phyloP scores from a whole-genome alignment of 441 rosid genomes.

The Arabidopsis hybrid region DNA sequence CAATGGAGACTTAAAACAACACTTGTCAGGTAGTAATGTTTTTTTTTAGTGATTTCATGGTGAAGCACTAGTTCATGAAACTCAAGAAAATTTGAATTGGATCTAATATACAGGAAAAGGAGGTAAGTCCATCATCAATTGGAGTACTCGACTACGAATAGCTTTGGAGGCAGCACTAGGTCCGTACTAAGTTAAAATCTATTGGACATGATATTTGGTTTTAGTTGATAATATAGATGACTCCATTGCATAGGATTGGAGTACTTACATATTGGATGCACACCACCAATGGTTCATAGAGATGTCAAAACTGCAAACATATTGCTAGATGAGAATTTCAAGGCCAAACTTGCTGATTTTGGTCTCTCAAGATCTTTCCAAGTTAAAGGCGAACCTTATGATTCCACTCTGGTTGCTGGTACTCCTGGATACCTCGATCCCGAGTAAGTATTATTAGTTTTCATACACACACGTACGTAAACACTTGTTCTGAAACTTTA shows the following conservation, averaged over 20 bases:
- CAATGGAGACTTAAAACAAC: constrained; percentile 30
- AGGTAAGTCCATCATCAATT: background rate
- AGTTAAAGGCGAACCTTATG: constrained; percentile 28
- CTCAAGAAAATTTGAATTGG: too few relatives aligned
- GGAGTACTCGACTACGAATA: constrained; percentile 37
- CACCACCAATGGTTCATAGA: constrained; percentile 53
- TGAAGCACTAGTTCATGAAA: background rate
- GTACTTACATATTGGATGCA: constrained; percentile 52
- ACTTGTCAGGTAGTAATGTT: constrained; percentile 31
- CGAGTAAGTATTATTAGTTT: constrained; percentile 37
- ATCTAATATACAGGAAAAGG: constrained; percentile 43
- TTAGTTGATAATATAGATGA: too few relatives aligned
- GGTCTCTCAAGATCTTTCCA: constrained; percentile 50
- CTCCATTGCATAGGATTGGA: constrained; percentile 45
- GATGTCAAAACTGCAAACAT: constrained; percentile 55
- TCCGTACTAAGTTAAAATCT: constrained; percentile 14
- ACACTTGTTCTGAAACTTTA: background rate
- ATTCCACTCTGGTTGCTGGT: too few relatives aligned
- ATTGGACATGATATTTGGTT: too few relatives aligned
- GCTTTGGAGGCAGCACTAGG: constrained; percentile 53
- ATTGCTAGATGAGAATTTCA: constrained; percentile 43
- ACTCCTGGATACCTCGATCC: constrained; percentile 55
- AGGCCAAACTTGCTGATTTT: constrained; percentile 55
- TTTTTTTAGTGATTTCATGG: background rate
- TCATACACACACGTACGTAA: background rate